A percentile compares a stretch with the other conserved stretches of the same genome.
Evolutionary conservation across 306 rosid species (phyloP).

Genomic region (Castanospermum australe): DNA sequence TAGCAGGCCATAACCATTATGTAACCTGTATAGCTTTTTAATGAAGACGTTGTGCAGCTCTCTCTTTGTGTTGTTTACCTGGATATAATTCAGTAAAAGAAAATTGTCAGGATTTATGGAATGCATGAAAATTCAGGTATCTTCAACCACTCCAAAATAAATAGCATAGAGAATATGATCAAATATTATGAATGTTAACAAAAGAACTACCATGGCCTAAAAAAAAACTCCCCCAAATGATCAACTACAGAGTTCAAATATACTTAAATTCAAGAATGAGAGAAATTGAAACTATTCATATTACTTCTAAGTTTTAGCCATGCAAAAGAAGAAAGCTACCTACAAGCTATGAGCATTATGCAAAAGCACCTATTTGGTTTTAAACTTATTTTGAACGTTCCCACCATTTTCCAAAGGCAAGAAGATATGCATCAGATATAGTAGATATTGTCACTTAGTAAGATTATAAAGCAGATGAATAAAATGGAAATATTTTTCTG

Average conservation of each 20-base stretch:
- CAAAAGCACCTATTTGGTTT: neutral
- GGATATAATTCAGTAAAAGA: slow-evolving; percentile 24
- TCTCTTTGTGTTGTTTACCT: slow-evolving; percentile 94
- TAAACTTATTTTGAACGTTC: neutral
- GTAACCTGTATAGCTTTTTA: slow-evolving; percentile 87
- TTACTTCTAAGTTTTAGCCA: neutral
- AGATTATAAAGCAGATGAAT: neutral
- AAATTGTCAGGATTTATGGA: slow-evolving; percentile 10
- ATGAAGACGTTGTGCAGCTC: slow-evolving; percentile 96
- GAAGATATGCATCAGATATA: neutral
- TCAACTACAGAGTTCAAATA: neutral
- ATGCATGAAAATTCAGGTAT: slow-evolving; percentile 5
- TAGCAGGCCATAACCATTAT: neutral
- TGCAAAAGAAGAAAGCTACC: slow-evolving; percentile 11
- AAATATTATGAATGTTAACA: neutral
- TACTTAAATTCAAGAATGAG: neutral
- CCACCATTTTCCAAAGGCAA: slow-evolving; percentile 4
- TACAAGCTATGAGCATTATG: neutral
- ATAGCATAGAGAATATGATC: neutral
- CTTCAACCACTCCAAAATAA: slow-evolving; percentile 12
- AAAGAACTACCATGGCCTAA: neutral
- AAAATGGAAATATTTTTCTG: neutral
- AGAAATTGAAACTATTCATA: slow-evolving; percentile 3
- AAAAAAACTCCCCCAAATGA: neutral
- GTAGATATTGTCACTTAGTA: neutral